Conservation (phyloP, 306 rosid genomes). For the Dryas drummondii region DNA sequence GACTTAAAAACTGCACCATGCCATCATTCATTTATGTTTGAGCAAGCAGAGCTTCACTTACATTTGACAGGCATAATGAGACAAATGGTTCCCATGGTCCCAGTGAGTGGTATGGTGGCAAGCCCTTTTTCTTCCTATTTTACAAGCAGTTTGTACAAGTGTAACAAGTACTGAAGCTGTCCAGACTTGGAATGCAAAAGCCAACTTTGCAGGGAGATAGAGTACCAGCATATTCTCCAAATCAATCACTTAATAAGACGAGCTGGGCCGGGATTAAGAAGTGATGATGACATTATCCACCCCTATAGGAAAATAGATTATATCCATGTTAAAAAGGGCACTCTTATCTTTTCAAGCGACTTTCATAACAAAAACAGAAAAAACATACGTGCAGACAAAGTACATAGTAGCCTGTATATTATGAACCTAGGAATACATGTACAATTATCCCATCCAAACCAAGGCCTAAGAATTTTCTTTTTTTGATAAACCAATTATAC, state of each 20-base stretch:
- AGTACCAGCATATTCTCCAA: slow-evolving; percentile 22
- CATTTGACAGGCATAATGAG: slow-evolving; percentile 15
- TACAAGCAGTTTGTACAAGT: not conserved
- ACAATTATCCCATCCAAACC: too few species aligned
- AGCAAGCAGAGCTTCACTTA: not conserved
- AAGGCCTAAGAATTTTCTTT: too few species aligned
- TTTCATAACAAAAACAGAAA: not conserved
- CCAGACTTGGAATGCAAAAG: slow-evolving; percentile 19
- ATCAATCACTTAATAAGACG: slow-evolving; percentile 50
- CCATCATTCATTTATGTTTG: not conserved
- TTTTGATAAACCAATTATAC: too few species aligned
- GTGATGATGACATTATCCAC: slow-evolving; percentile 94
- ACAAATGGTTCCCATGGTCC: slow-evolving; percentile 31
- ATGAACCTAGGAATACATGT: not conserved
- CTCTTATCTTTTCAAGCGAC: not conserved
- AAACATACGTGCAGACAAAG: not conserved
- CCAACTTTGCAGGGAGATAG: slow-evolving; percentile 30
- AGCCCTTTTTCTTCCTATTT: not conserved
- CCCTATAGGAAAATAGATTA: slow-evolving; percentile 50
- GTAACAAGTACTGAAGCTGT: not conserved
- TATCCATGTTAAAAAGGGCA: not conserved
- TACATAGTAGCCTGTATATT: not conserved
- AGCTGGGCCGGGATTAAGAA: slow-evolving; percentile 93
- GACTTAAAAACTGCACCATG: not conserved
- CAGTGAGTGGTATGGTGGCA: not conserved